Base-by-base conservation (phyloP, 1,284 basidiomycete genomes). In the Sporisorium reilianum region DNA sequence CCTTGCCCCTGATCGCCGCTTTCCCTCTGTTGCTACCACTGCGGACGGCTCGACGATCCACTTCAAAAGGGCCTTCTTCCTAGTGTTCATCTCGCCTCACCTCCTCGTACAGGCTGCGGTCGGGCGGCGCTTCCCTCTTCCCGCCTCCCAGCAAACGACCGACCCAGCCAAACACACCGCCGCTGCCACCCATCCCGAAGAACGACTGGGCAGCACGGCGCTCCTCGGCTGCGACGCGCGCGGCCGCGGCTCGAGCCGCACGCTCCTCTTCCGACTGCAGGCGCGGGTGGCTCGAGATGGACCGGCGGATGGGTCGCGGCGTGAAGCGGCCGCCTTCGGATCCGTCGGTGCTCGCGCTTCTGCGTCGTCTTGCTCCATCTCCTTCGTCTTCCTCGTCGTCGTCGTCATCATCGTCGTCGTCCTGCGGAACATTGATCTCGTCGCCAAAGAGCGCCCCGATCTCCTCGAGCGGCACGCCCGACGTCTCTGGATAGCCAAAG, bases 191-290 rank as follows among this genome's bases (percentile, higher is more conserved):
- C 2, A 75, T 6, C 3, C 63, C 66, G 14, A 74, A 77, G 55
- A 64, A 97, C 18, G 58, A 63, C 25, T 68, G 60, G 2, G 71
- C 64, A 68, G 93, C 92, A 79, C 92, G 89, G 0, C 94, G 59
- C 18, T 80, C 71, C 23, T 75, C 75, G 0, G 72, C 69, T 0
- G 77, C 77, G 2, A 79, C 75, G 1, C 68, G 64, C 1, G 77
- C 70, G 22, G 82, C 83, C 18, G 69, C 75, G 1, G 82, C 82
- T 23, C 81, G 87, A 71, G 93, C 91, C 0, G 91, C 92, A 68
- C 90, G 90, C 67, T 92, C 90, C 77, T 92, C 91, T 45, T 90
- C 81, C 63, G 87, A 87, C 85, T 90, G 90, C 84, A 91, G 88
- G 75, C 87, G 86, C 81, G 80, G 89, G 87, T 89, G 85, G 55